Evolutionary conservation across 2,329 filamentous ascomycete genomes (phyloP).

Genomic region (Pseudocercospora musae): DNA sequence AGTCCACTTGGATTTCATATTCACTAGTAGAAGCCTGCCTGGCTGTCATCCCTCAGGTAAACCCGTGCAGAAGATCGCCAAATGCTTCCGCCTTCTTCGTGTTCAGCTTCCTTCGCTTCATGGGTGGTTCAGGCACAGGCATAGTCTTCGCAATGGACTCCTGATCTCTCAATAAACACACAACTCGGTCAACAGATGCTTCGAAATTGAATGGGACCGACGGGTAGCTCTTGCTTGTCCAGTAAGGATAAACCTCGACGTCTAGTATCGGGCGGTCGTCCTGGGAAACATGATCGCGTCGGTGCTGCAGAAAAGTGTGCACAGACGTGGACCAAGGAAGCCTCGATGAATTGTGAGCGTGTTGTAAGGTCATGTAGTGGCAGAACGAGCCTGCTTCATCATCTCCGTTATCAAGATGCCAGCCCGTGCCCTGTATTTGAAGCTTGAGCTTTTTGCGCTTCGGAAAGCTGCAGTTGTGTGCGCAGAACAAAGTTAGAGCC

Average conservation of each 20-base stretch:
- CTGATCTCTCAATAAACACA: neutral
- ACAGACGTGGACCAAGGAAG: neutral
- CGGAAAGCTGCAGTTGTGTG: slow-evolving; percentile 3
- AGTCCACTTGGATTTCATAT: neutral
- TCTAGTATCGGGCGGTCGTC: neutral
- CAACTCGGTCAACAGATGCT: neutral
- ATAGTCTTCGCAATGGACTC: neutral
- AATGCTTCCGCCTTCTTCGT: neutral
- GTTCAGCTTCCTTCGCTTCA: neutral
- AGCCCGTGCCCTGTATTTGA: neutral
- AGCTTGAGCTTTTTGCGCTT: neutral
- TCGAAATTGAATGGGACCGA: neutral
- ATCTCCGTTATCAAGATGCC: neutral
- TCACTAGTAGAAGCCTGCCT: too few relatives aligned
- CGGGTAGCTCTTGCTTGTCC: neutral
- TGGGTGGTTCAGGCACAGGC: neutral
- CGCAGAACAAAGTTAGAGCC: slow-evolving; percentile 17
- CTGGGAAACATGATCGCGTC: neutral
- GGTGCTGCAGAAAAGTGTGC: neutral
- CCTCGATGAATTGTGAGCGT: neutral
- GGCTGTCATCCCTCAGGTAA: neutral
- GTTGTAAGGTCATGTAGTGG: neutral
- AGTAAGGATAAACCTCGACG: neutral
- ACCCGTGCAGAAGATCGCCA: neutral
- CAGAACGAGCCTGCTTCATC: neutral